Conservation (phyloP, 2,329 filamentous ascomycete genomes). For the Cladosporium sp. region DNA sequence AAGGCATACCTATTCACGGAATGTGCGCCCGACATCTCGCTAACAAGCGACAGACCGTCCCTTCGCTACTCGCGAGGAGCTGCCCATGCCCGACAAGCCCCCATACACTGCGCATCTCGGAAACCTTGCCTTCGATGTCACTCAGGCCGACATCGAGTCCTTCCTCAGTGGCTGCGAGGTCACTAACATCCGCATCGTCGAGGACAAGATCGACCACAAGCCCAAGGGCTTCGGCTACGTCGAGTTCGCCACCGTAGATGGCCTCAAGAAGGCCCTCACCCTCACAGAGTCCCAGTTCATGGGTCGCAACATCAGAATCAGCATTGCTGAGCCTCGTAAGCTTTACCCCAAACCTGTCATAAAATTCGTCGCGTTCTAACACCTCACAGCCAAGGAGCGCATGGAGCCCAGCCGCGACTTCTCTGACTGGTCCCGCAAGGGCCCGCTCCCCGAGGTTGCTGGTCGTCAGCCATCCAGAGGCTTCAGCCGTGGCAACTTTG, state of each 20-base stretch:
- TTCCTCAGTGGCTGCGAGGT: slow-evolving; percentile 84
- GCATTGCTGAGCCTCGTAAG: slow-evolving; percentile 96
- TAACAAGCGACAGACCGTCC: slow-evolving; percentile 26
- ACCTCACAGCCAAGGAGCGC: slow-evolving; percentile 71
- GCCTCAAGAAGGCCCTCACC: slow-evolving; percentile 82
- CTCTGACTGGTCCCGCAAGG: slow-evolving; percentile 87
- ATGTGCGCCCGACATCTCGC: slow-evolving; percentile 6
- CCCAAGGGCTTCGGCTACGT: slow-evolving; percentile 99
- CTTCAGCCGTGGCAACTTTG: slow-evolving; percentile 30
- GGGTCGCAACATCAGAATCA: slow-evolving; percentile 84
- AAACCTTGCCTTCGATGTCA: slow-evolving; percentile 94
- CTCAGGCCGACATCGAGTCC: slow-evolving; percentile 72
- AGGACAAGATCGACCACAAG: slow-evolving; percentile 88
- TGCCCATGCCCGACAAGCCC: slow-evolving; percentile 84
- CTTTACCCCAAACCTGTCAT: slow-evolving; percentile 22
- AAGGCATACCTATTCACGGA: background rate
- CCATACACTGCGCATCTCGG: slow-evolving; percentile 94
- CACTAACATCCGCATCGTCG: slow-evolving; percentile 89
- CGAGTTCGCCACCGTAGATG: slow-evolving; percentile 82
- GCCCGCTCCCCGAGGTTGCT: slow-evolving; percentile 73
- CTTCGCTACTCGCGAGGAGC: slow-evolving; percentile 59
- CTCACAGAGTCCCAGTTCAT: slow-evolving; percentile 79
- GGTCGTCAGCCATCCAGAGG: slow-evolving; percentile 40
- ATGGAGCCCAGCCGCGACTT: slow-evolving; percentile 68
- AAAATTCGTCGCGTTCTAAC: background rate